Evolutionary conservation across 768 basidiomycete genomes (phyloP).

Genomic region (Cyclocybe cylindracea): DNA sequence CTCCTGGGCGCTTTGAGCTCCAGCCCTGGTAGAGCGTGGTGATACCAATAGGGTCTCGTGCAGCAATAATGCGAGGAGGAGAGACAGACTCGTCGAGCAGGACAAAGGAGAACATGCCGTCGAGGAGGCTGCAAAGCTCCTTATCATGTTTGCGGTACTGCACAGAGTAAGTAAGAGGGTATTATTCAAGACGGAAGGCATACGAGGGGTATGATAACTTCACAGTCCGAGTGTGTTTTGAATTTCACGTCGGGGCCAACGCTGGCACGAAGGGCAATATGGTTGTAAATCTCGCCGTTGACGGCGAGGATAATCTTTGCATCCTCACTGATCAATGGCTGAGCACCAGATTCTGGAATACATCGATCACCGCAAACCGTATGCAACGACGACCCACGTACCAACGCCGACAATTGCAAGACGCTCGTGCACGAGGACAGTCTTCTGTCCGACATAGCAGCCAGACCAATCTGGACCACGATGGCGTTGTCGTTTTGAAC

Average conservation of each 20-base stretch:
- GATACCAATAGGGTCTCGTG: slow-evolving; percentile 96
- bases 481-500: slow-evolving; percentile 89
- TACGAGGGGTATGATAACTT: slow-evolving; percentile 93
- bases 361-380: slow-evolving; percentile 2
- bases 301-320: slow-evolving; percentile 84
- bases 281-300: slow-evolving; percentile 99
- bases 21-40: slow-evolving; percentile 99
- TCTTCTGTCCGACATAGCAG: slow-evolving; percentile 81
- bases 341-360: slow-evolving; percentile 86
- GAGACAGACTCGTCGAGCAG: slow-evolving; percentile 90
- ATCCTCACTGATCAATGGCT: slow-evolving; percentile 88
- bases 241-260: slow-evolving; percentile 72
- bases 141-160: slow-evolving; percentile 87
- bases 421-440: slow-evolving; percentile 91
- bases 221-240: slow-evolving; percentile 98
- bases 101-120: slow-evolving; percentile 99
- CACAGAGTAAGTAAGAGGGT: not conserved
- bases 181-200: slow-evolving; percentile 1
- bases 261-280: slow-evolving; percentile 72
- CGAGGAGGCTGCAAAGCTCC: slow-evolving; percentile 75
- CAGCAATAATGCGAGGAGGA: slow-evolving; percentile 90
- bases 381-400: slow-evolving; percentile 36
- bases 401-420: slow-evolving; percentile 98
- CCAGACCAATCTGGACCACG: slow-evolving; percentile 99
- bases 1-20: slow-evolving; percentile 79